Base-by-base conservation (phyloP, 768 basidiomycete genomes). In the Lactarius akahatsu region DNA sequence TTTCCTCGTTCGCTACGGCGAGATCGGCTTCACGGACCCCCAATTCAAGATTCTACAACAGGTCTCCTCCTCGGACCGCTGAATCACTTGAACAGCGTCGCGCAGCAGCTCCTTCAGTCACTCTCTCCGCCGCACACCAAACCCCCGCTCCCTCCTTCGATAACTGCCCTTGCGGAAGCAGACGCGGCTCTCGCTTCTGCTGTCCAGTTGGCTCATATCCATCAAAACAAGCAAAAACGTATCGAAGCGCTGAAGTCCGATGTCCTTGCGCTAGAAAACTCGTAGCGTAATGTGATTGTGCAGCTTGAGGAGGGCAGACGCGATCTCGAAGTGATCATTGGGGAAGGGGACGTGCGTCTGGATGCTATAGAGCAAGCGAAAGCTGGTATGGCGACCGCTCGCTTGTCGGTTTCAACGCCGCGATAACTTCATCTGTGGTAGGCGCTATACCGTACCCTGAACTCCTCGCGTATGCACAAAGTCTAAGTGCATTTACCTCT, bases 401-500 rank as follows among this genome's bases (percentile, higher is more conserved):
- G 18, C 63, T 57, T 32, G 2, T 38, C 23, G 55, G 40, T 45
- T 30, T 30, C 30, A 5, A 30, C 4, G 30, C 30, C 30, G 30
- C 30, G 30, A 30, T 30, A 30, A n/a, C n/a, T n/a, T n/a, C n/a
- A n/a, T n/a, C n/a, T n/a, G n/a, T n/a, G n/a, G n/a, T n/a, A n/a
- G n/a, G n/a, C n/a, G n/a, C n/a, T n/a, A n/a, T n/a, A n/a, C n/a
- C n/a, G n/a, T n/a, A n/a, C n/a, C n/a, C n/a, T n/a, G n/a, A n/a
- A n/a, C n/a, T n/a, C n/a, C n/a, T n/a, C n/a, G n/a, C n/a, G n/a
- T n/a, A n/a, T n/a, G n/a, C n/a, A n/a, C n/a, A n/a, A n/a, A n/a
- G n/a, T n/a, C n/a, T n/a, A n/a, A n/a, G n/a, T n/a, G n/a, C 90
- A 16, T 94, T 93, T 76, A 92, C 92, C 6, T 92, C 92, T 40